phyloP scores from a whole-genome alignment of 345 rosid genomes.

The Xanthoceras sorbifolium region DNA sequence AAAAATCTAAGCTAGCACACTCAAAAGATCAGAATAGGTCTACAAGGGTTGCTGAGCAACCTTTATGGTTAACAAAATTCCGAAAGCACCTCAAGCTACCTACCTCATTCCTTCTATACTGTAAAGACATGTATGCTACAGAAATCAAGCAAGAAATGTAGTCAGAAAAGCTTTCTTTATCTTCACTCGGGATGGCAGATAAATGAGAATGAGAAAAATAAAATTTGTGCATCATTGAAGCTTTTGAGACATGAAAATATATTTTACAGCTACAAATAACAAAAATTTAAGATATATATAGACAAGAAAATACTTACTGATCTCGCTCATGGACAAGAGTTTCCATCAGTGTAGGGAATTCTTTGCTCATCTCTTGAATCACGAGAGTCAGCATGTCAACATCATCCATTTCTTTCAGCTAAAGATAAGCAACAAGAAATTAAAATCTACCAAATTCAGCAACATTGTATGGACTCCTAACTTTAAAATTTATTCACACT shows the following conservation, averaged over 20 bases:
- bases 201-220: neutral
- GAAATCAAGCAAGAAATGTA: neutral
- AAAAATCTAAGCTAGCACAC: neutral
- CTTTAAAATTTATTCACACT: neutral
- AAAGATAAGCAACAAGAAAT: constrained; percentile 27
- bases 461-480: constrained; percentile 8
- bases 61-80: neutral
- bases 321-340: constrained; percentile 96
- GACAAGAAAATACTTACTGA: constrained; percentile 62
- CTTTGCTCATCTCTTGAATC: constrained; percentile 98
- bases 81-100: neutral
- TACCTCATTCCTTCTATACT: neutral
- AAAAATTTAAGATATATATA: constrained; percentile 6
- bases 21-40: neutral
- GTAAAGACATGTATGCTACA: neutral
- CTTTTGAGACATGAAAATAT: neutral
- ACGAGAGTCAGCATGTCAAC: constrained; percentile 94
- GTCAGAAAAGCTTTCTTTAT: neutral
- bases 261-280: neutral
- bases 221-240: neutral
- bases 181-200: neutral
- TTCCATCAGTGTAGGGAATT: constrained; percentile 91
- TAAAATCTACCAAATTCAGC: constrained; percentile 16
- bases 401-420: constrained; percentile 94
- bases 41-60: neutral